Evolutionary conservation across 2,329 filamentous ascomycete species (phyloP).

Genomic region (Aureobasidium sp.): DNA sequence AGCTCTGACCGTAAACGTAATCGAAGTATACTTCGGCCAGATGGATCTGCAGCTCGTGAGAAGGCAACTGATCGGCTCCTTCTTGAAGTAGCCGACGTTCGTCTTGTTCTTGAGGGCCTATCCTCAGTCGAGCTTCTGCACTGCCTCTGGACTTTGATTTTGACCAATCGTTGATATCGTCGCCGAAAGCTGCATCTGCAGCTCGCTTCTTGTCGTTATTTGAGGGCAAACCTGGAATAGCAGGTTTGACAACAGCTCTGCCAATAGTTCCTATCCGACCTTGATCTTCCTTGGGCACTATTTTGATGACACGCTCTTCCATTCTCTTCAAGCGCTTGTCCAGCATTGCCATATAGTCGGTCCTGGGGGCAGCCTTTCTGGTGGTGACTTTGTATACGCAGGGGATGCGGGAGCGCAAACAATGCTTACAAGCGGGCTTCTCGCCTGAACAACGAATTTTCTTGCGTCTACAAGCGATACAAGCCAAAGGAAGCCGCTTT

Average conservation of each 20-base stretch:
- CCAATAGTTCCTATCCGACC: constrained; percentile 59
- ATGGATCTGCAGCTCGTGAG: constrained; percentile 84
- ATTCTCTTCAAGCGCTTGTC: constrained; percentile 93
- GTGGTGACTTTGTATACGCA: constrained; percentile 98
- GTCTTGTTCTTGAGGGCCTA: constrained; percentile 41
- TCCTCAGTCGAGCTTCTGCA: constrained; percentile 31
- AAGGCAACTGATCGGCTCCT: constrained; percentile 71
- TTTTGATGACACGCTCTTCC: constrained; percentile 96
- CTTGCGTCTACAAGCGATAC: constrained; percentile 90
- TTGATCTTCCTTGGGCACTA: constrained; percentile 79
- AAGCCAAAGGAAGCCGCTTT: constrained; percentile 84
- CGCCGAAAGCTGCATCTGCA: constrained; percentile 79
- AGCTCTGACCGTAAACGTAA: constrained; percentile 89
- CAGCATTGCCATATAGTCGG: constrained; percentile 98
- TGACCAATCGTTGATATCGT: constrained; percentile 75
- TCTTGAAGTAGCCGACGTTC: constrained; percentile 72
- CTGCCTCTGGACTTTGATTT: constrained; percentile 32
- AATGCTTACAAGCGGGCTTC: constrained; percentile 96
- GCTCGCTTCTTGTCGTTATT: constrained; percentile 65
- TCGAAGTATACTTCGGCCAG: constrained; percentile 93
- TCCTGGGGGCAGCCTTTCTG: constrained; percentile 84
- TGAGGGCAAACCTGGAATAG: constrained; percentile 48
- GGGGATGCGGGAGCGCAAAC: constrained; percentile 80
- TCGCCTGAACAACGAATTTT: constrained; percentile 98
- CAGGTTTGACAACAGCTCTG: constrained; percentile 76